Evolutionary conservation across 495 filamentous ascomycete species (phyloP).

Genomic region (Opeltia flavorubescens): DNA sequence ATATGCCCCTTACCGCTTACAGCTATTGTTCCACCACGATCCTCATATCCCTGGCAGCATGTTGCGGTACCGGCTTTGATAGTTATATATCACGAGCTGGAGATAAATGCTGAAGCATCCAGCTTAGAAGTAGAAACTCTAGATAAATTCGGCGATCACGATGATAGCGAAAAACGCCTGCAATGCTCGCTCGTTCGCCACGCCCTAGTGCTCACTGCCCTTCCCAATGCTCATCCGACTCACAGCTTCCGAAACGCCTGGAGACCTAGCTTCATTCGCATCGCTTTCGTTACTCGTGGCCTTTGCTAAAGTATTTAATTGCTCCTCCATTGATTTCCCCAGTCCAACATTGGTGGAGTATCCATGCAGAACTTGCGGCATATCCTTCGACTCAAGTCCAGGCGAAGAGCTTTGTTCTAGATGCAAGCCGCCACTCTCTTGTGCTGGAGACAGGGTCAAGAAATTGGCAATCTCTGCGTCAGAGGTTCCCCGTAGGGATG

Average conservation of each 20-base stretch:
- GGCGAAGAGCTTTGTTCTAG: neutral
- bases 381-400: neutral
- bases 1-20: too few relatives aligned
- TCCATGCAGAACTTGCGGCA: neutral
- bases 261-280: neutral
- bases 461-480: constrained; percentile 14
- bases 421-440: neutral
- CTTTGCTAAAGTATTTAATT: constrained; percentile 4
- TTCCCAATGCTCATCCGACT: constrained; percentile 3
- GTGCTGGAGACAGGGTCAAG: constrained; percentile 6
- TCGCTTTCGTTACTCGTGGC: constrained; percentile 1
- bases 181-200: neutral
- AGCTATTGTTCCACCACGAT: too few relatives aligned
- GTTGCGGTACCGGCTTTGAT: too few relatives aligned
- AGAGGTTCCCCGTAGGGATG: constrained; percentile 4
- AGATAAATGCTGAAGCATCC: too few relatives aligned
- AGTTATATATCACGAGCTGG: too few relatives aligned
- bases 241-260: constrained; percentile 6
- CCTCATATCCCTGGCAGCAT: too few relatives aligned
- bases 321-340: constrained; percentile 11
- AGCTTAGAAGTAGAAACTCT: too few relatives aligned
- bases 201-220: constrained; percentile 2
- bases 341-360: constrained; percentile 11
- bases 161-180: neutral
- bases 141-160: too few relatives aligned